Conservation (phyloP, 2,329 filamentous ascomycete genomes). For the Penicillium palitans region DNA sequence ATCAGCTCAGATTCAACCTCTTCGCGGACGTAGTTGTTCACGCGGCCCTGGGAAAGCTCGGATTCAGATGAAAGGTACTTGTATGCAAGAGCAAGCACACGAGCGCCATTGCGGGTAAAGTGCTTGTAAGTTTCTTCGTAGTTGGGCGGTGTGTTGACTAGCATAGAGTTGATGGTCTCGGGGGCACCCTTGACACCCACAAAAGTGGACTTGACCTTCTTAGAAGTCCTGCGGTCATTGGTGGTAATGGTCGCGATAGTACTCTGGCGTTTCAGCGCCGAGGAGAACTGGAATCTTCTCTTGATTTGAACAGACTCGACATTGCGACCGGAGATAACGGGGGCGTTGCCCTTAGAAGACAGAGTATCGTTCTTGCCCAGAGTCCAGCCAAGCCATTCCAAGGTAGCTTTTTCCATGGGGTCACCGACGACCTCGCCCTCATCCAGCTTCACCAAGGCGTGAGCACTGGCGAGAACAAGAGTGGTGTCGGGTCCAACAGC, state of each 20-base stretch:
- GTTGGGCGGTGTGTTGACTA: conserved; percentile 75
- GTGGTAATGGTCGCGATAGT: conserved; percentile 81
- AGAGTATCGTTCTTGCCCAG: conserved; percentile 88
- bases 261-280: conserved; percentile 91
- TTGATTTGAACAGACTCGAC: conserved; percentile 86
- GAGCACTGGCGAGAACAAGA: conserved; percentile 88
- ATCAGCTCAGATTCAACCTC: conserved; percentile 79
- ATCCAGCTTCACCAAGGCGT: conserved; percentile 92
- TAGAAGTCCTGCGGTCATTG: conserved; percentile 69
- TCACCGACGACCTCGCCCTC: conserved; percentile 97
- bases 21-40: conserved; percentile 93
- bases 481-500: conserved; percentile 78
- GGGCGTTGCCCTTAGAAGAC: conserved; percentile 58
- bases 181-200: conserved; percentile 95
- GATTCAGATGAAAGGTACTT: conserved; percentile 81
- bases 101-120: conserved; percentile 92
- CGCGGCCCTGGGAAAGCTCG: conserved; percentile 77
- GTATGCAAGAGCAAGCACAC: conserved; percentile 90
- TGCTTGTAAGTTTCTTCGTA: conserved; percentile 99
- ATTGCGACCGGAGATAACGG: conserved; percentile 44
- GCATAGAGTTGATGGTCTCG: conserved; percentile 94
- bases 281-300: conserved; percentile 97
- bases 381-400: conserved; percentile 85
- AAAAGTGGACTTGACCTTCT: conserved; percentile 81
- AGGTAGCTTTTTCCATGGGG: conserved; percentile 97